Conservation (phyloP, 2,329 filamentous ascomycete genomes). For the Rhynchosporium secalis region DNA sequence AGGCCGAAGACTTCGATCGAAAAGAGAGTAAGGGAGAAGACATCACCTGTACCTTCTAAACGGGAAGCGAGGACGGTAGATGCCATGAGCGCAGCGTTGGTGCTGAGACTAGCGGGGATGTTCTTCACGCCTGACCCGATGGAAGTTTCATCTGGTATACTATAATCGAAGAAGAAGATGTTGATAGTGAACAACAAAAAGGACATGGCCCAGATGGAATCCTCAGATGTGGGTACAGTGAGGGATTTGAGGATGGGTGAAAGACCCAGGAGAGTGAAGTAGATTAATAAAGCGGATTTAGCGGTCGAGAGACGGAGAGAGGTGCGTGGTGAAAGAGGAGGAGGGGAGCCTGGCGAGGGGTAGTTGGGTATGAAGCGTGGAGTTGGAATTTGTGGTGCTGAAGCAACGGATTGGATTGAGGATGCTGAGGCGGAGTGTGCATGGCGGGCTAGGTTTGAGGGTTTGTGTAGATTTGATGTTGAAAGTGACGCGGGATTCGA, state of each 20-base stretch:
- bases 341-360: slow-evolving; percentile 33
- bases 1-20: slow-evolving; percentile 96
- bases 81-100: slow-evolving; percentile 95
- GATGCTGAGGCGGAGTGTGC: slow-evolving; percentile 55
- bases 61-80: slow-evolving; percentile 90
- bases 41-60: slow-evolving; percentile 85
- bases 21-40: slow-evolving; percentile 93
- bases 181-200: slow-evolving; percentile 93
- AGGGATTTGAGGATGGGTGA: slow-evolving; percentile 95
- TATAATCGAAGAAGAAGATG: slow-evolving; percentile 97
- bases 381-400: slow-evolving; percentile 27
- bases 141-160: slow-evolving; percentile 57
- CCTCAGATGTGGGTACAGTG: slow-evolving; percentile 86
- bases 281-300: slow-evolving; percentile 91
- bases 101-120: slow-evolving; percentile 68
- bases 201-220: slow-evolving; percentile 97
- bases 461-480: slow-evolving; percentile 1
- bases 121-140: slow-evolving; percentile 41
- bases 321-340: slow-evolving; percentile 43
- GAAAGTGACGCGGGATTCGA: slow-evolving; percentile 33
- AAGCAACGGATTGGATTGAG: slow-evolving; percentile 51
- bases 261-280: slow-evolving; percentile 85
- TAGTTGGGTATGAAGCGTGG: slow-evolving; percentile 36
- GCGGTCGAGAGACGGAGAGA: slow-evolving; percentile 73
- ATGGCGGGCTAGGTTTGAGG: slow-evolving; percentile 38